Evolutionary conservation across 192 early-diverging fungal genomes (phyloP).

Genomic region (Podochytrium sp.): DNA sequence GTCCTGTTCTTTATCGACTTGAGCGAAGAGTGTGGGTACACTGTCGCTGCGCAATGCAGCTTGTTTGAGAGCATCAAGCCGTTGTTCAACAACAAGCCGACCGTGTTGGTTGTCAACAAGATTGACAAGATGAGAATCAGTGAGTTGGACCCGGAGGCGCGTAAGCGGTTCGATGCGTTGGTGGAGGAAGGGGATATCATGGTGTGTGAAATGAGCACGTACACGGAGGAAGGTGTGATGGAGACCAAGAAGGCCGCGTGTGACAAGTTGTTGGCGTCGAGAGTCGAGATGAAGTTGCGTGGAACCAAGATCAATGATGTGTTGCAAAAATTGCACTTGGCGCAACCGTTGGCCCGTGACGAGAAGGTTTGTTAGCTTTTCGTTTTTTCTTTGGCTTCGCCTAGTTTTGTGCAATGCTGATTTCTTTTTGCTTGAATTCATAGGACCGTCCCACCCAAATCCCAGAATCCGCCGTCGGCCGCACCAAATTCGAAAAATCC

Average conservation of each 20-base stretch:
- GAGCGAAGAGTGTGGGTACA: conserved; percentile 98
- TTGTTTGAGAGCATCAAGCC: conserved; percentile 97
- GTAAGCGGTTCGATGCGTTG: conserved; percentile 75
- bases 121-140: conserved; percentile 88
- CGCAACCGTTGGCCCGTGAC: conserved; percentile 86
- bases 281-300: conserved; percentile 96
- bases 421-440: neutral
- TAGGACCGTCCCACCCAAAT: conserved; percentile 76
- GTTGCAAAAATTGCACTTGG: conserved; percentile 95
- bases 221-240: conserved; percentile 96
- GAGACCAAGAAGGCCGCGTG: conserved; percentile 92
- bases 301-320: conserved; percentile 87
- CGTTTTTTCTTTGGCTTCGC: neutral
- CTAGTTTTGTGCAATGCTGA: neutral
- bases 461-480: conserved; percentile 72
- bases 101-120: conserved; percentile 93
- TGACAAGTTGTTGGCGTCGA: conserved; percentile 86
- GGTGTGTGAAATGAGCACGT: conserved; percentile 84
- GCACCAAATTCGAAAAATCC: conserved; percentile 73
- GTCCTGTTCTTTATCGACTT: conserved; percentile 98
- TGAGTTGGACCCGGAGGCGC: conserved; percentile 73
- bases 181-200: conserved; percentile 67
- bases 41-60: conserved; percentile 83
- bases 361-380: conserved; percentile 55
- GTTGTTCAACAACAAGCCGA: conserved; percentile 98